Evolutionary conservation across 2,329 filamentous ascomycete species (phyloP), one percentile per base, ranked within the genome.

Genomic region (Paraconiothyrium sp.): DNA sequence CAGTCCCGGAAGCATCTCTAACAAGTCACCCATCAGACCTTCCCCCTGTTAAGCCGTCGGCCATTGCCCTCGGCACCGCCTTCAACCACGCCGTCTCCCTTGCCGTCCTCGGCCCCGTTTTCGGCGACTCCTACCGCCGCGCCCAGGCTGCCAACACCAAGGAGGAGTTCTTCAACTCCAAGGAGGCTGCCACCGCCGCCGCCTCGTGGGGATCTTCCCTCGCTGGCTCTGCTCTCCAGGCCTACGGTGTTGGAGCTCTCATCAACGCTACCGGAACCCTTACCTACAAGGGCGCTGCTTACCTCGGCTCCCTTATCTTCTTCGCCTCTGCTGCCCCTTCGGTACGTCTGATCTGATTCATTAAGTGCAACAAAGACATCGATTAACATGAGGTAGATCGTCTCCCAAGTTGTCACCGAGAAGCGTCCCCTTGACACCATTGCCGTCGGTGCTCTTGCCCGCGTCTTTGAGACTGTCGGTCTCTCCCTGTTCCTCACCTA

Each of bases 221-320:
- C 65, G 84, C 93, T 77, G 95, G 95, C 78, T 95, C 93, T 60
- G 93, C 91, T 62, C 82, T 97, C 63, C 93, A 97, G 85, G 88
- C 90, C 65, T 97, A 97, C 77, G 93, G 93, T 78, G 90, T 97
- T 66, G 93, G 90, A 71, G 93, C 93, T 65, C 84, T 97, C 57
- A 79, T 80, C 86, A 98, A 98, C 81, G 93, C 94, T 69, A 98
- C 94, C 46, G 94, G 93, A 69, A 97, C 94, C 58, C 86, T 98
- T 67, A 93, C 88, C 83, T 98, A 98, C 86, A 98, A 97, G 88
- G 95, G 95, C 72, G 93, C 95, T 66, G 93, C 94, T 59, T 98
- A 97, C 84, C 86, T 98, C 64, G 95, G 95, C 70, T 86, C 86
- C 63, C 84, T 98, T 79, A 91, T 98, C 85, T 98, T 98, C 86